Evolutionary conservation across 225 moss, liverwort and hornwort genomes (phyloP), one percentile per base, ranked within the genome.

Genomic region (Bryum argenteum): DNA sequence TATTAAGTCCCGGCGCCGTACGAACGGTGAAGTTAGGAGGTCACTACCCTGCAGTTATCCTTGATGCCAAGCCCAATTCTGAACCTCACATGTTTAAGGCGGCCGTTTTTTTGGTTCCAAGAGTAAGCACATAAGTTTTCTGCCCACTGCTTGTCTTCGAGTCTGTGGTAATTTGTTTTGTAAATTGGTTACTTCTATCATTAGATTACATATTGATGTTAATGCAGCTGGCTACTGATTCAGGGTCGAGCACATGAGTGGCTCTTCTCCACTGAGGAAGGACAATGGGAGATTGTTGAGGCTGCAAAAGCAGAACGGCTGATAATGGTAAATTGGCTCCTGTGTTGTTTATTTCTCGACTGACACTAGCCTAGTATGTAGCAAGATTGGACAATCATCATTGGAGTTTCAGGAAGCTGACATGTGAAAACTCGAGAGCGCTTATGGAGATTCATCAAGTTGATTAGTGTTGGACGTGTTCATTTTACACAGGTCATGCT

Each of bases 181-280:
- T 58, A 72, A 68, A 17, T 54, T 28, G 15, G 20, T 66, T 33
- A 33, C 12, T 63, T 43, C 38, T 52, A 67, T 60, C 26, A 24
- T 54, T 63, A 12, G 10, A 39, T 60, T 53, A 64, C 33, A 20
- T 54, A 28, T 73, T 45, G 2, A 58, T 58, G 58, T 28, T 15
- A 28, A 33, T 58, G 58, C 28, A n/a, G 61, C 41, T 51, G n/a
- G 1, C 13, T 16, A 38, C 57, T 57, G 14, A 59, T 75, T 40
- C 91, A 97, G 97, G 97, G 91, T 67, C 88, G 92, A 83, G 92
- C 84, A 71, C 91, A 91, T 74, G 94, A 94, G 64, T 98, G 97
- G 97, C 87, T 94, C 60, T 98, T 92, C 70, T 92, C 89, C 9
- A 87, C 97, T 26, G 80, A 84, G 53, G 91, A 98, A 79, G 97